Conservation (phyloP, 257 asterid species). For the Solanum medicagineum region DNA sequence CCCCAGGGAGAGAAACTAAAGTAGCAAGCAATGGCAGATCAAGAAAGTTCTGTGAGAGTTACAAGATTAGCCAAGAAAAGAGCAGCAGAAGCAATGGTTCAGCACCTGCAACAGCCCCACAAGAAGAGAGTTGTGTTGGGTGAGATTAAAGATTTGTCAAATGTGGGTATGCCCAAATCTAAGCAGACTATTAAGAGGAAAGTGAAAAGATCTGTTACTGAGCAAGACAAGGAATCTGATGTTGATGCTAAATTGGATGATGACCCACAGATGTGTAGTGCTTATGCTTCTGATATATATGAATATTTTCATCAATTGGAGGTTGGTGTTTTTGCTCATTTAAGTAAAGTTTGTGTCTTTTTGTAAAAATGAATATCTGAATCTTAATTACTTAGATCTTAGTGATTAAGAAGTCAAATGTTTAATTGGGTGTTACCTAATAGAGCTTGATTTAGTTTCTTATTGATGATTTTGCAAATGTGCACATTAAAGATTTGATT, state of each 20-base stretch:
- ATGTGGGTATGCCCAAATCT: not conserved
- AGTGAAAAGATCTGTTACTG: not conserved
- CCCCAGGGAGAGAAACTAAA: not conserved
- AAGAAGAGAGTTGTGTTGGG: constrained; percentile 17
- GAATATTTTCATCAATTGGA: constrained; percentile 9
- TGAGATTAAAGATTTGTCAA: not conserved
- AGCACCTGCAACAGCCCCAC: not conserved
- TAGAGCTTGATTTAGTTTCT: not conserved
- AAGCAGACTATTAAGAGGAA: not conserved
- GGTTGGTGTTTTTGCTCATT: not conserved
- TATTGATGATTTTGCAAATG: not conserved
- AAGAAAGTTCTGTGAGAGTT: not conserved
- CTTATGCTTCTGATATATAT: constrained; percentile 11
- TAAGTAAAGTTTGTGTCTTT: not conserved
- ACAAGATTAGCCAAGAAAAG: constrained; percentile 18
- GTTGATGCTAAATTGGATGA: constrained; percentile 1
- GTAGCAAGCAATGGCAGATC: constrained; percentile 1
- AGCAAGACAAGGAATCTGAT: not conserved
- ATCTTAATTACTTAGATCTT: not conserved
- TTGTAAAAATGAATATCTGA: not conserved
- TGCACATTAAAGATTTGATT: not conserved
- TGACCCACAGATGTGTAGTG: constrained; percentile 18
- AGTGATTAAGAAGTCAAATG: not conserved
- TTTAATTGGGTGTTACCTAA: not conserved
- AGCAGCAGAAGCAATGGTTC: constrained; percentile 11